Evolutionary conservation across 345 rosid genomes (phyloP), one percentile per base, ranked within the genome.

Genomic region (Anacardium occidentale): DNA sequence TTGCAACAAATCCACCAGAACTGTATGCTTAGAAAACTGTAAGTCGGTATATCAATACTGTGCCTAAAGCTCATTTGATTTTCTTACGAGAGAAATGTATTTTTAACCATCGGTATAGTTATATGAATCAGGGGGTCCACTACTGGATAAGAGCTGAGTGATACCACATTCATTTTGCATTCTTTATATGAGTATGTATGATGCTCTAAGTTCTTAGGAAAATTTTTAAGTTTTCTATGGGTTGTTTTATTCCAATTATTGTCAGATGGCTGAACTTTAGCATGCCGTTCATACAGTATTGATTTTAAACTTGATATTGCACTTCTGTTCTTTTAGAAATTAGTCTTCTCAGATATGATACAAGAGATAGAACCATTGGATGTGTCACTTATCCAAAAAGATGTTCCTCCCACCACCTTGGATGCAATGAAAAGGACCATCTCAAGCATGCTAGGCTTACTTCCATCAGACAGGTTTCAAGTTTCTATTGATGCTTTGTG

Each of bases 351-450:
- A 26, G 82, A 85, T 80, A 81, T 89, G 75, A 90, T 92, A 63
- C 98, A 83, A 76, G 98, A 92, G 82, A 88, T 92, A 72, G 98
- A 94, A 55, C 98, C 98, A 10, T 74, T 94, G 70, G 98, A 94
- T 69, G 94, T 94, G 81, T 88, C 91, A 82, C 77, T 90, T 14
- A 92, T 94, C 64, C 98, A 94, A 62, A 92, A 87, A 75, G 98
- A 94, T 66, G 97, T 94, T 58, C 84, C 98, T 5, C 76, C 88
- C 2, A 87, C 95, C 15, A 90, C 98, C 17, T 78, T 94, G 74
- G 98, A 92, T 85, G 98, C 98, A 7, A 92, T 94, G 93, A 94
- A 94, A 79, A 85, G 98, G 83, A 94, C 98, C 45, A 94, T 94
- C 57, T 94, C 97, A 0, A 96, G 98, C 75, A 94, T 94, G 98